A percentile compares a stretch with the other conserved stretches of the same genome.
Evolutionary conservation across 1,284 basidiomycete genomes (phyloP).

Genomic region (Ceratobasidium sp.): DNA sequence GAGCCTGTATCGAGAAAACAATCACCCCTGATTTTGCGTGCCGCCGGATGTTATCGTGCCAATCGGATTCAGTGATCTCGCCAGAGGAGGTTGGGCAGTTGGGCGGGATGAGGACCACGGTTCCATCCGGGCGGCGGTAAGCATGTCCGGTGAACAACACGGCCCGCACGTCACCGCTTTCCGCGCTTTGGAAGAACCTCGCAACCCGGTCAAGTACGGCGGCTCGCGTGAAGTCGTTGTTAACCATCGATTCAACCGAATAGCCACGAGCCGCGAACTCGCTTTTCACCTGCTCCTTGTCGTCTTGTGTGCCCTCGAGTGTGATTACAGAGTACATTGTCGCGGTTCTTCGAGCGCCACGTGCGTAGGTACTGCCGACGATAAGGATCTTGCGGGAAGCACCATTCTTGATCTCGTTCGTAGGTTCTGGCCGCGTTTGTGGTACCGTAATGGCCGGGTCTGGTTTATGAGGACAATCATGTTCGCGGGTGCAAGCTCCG

Average conservation of each 20-base stretch:
- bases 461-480: too few species aligned
- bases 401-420: neutral
- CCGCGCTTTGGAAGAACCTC: neutral
- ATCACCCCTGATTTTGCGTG: constrained; percentile 4
- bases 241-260: constrained; percentile 5
- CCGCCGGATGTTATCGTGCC: constrained; percentile 11
- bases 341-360: constrained; percentile 10
- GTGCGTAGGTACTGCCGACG: constrained; percentile 5
- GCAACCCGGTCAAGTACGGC: neutral
- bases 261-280: constrained; percentile 3
- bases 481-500: too few species aligned
- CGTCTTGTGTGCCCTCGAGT: neutral
- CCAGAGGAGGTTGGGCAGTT: neutral
- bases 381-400: constrained; percentile 21
- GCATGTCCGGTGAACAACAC: constrained; percentile 28
- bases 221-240: constrained; percentile 12
- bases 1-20: constrained; percentile 24
- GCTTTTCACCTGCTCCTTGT: neutral
- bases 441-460: neutral
- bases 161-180: constrained; percentile 28
- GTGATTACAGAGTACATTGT: constrained; percentile 19
- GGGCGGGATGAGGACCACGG: constrained; percentile 25
- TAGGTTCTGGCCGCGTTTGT: too few species aligned
- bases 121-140: neutral
- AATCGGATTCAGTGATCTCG: constrained; percentile 12